Evolutionary conservation across 2,329 filamentous ascomycete genomes (phyloP).

Genomic region (Aphanocladium album): DNA sequence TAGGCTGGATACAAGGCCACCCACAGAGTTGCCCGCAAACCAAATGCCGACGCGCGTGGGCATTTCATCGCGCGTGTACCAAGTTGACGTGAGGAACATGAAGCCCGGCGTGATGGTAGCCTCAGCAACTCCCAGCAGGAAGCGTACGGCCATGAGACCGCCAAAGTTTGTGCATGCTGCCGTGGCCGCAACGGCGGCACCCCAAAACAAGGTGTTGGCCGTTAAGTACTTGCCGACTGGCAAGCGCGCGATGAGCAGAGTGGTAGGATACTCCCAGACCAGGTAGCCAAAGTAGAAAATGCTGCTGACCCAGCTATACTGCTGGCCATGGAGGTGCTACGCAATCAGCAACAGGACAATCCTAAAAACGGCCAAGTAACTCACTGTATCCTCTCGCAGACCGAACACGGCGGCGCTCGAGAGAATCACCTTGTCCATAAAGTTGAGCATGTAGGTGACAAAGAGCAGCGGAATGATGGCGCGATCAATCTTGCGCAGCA

Average conservation of each 20-base stretch:
- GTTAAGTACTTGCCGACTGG: slow-evolving; percentile 44
- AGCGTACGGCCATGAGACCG: slow-evolving; percentile 45
- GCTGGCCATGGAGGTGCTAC: slow-evolving; percentile 28
- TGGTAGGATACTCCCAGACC: slow-evolving; percentile 45
- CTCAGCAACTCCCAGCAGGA: slow-evolving; percentile 51
- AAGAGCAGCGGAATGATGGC: slow-evolving; percentile 52
- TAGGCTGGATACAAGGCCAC: slow-evolving; percentile 43
- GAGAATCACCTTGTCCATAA: slow-evolving; percentile 57
- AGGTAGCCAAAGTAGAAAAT: slow-evolving; percentile 43
- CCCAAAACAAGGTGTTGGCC: slow-evolving; percentile 47
- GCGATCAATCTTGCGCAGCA: slow-evolving; percentile 52
- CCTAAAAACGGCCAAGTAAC: neutral
- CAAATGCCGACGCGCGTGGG: slow-evolving; percentile 50
- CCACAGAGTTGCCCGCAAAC: slow-evolving; percentile 48
- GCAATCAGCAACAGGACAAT: neutral
- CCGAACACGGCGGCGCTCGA: slow-evolving; percentile 54
- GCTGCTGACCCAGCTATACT: slow-evolving; percentile 61
- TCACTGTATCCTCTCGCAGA: slow-evolving; percentile 41
- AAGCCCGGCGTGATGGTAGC: slow-evolving; percentile 50
- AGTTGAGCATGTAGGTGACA: slow-evolving; percentile 54
- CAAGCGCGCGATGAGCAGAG: slow-evolving; percentile 41
- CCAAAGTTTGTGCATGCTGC: slow-evolving; percentile 43
- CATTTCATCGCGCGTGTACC: slow-evolving; percentile 54
- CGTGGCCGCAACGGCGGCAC: slow-evolving; percentile 39
- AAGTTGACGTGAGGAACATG: slow-evolving; percentile 51